Evolutionary conservation across 2,329 filamentous ascomycete species (phyloP).

Genomic region (Parastagonospora avenae): DNA sequence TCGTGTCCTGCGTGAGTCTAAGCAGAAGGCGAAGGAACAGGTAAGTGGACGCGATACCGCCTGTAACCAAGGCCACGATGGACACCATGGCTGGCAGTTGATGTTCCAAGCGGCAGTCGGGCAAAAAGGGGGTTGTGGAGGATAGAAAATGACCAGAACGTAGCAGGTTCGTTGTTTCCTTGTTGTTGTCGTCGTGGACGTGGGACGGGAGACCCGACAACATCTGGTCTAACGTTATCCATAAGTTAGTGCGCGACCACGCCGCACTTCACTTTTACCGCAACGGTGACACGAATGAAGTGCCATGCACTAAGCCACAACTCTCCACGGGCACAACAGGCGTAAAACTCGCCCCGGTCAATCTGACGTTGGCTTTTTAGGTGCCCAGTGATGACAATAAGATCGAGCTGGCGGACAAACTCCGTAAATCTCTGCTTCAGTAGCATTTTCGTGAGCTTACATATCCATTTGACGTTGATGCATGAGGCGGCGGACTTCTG

Average conservation of each 20-base stretch:
- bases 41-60: slow-evolving; percentile 1
- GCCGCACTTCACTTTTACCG: not conserved
- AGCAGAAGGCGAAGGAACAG: slow-evolving; percentile 2
- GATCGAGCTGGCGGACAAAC: not conserved
- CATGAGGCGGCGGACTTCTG: too few relatives aligned
- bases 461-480: too few relatives aligned
- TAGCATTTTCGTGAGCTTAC: too few relatives aligned
- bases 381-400: not conserved
- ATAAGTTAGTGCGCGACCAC: not conserved
- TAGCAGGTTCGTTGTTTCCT: not conserved
- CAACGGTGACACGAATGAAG: not conserved
- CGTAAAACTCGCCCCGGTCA: not conserved
- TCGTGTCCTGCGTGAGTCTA: not conserved
- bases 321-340: not conserved
- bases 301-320: not conserved
- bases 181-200: not conserved
- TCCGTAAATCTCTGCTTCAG: slow-evolving; percentile 2
- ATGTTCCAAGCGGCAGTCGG: not conserved
- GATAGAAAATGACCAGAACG: not conserved
- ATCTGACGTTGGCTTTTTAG: not conserved
- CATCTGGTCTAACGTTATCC: too few relatives aligned
- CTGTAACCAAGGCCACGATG: not conserved
- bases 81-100: not conserved
- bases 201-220: not conserved
- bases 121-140: not conserved